phyloP scores from a whole-genome alignment of 163 green algal species.

The Coccomyxa subellipsoidea region DNA sequence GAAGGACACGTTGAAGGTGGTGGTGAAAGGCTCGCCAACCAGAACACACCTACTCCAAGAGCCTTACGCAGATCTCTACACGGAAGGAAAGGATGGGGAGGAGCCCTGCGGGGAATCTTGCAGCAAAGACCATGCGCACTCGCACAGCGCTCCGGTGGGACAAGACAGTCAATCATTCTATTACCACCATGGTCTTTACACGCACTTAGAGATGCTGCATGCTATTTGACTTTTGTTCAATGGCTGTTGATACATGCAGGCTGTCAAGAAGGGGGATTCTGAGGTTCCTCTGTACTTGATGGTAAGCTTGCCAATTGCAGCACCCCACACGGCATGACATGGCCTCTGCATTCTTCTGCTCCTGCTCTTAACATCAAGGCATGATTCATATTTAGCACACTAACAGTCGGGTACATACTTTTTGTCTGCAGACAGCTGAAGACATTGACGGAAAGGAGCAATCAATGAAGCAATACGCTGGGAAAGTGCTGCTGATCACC shows the following conservation, averaged over 20 bases:
- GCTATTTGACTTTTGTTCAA: not conserved
- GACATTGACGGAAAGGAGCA: slow-evolving; percentile 60
- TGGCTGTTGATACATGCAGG: not conserved
- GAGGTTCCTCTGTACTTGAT: not conserved
- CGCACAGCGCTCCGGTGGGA: not conserved
- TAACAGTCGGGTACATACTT: too few relatives aligned
- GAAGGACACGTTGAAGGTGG: not conserved
- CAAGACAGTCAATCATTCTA: not conserved
- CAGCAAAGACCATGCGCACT: not conserved
- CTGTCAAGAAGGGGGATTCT: not conserved
- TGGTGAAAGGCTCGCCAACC: not conserved
- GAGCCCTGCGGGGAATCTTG: slow-evolving; percentile 1
- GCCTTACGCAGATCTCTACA: not conserved
- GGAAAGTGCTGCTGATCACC: slow-evolving; percentile 66
- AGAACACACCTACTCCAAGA: not conserved
- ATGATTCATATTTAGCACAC: too few relatives aligned
- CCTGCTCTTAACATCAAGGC: too few relatives aligned
- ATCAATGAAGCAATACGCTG: slow-evolving; percentile 48
- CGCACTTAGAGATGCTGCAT: not conserved
- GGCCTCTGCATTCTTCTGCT: too few relatives aligned
- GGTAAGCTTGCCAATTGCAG: too few relatives aligned
- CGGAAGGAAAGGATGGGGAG: not conserved
- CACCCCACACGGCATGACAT: too few relatives aligned
- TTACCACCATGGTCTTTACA: not conserved
- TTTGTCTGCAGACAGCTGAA: slow-evolving; percentile 8